Percentiles rank a stretch among this genome's conserved stretches.
phyloP scores from a whole-genome alignment of 495 filamentous ascomycete genomes.

The Lophiotrema nucula region DNA sequence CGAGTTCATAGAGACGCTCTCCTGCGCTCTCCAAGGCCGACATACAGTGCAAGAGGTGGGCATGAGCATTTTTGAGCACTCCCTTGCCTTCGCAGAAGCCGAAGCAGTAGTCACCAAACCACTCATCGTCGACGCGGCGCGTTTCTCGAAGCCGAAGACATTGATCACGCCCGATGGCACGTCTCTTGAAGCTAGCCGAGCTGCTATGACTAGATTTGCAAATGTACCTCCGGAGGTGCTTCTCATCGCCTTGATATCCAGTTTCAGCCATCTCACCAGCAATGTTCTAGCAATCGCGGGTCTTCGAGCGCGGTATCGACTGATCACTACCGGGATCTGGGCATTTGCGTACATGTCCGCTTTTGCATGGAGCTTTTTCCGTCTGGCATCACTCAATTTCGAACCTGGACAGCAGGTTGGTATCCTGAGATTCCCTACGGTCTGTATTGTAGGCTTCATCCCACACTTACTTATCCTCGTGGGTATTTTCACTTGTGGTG shows the following conservation, averaged over 20 bases:
- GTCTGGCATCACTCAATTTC: slow-evolving; percentile 25
- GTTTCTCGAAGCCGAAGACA: slow-evolving; percentile 17
- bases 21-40: slow-evolving; percentile 86
- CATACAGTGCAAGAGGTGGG: slow-evolving; percentile 78
- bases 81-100: slow-evolving; percentile 91
- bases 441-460: slow-evolving; percentile 92
- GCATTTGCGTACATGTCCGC: slow-evolving; percentile 81
- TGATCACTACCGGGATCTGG: slow-evolving; percentile 85
- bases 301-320: slow-evolving; percentile 70
- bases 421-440: slow-evolving; percentile 80
- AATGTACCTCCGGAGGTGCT: slow-evolving; percentile 91
- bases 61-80: slow-evolving; percentile 96
- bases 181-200: slow-evolving; percentile 37
- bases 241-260: slow-evolving; percentile 80
- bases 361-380: slow-evolving; percentile 65
- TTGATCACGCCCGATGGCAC: slow-evolving; percentile 20
- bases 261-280: slow-evolving; percentile 82
- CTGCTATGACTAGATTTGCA: slow-evolving; percentile 51
- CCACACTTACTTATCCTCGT: slow-evolving; percentile 81
- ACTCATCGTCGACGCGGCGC: slow-evolving; percentile 63
- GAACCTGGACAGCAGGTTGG: slow-evolving; percentile 37
- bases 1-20: slow-evolving; percentile 84
- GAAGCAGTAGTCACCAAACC: slow-evolving; percentile 79
- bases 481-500: slow-evolving; percentile 70
- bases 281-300: slow-evolving; percentile 77